Percentiles rank a stretch among this genome's conserved stretches.
Evolutionary conservation across 148 eudicot species (phyloP).

Genomic region (Rhododendron ovatum): DNA sequence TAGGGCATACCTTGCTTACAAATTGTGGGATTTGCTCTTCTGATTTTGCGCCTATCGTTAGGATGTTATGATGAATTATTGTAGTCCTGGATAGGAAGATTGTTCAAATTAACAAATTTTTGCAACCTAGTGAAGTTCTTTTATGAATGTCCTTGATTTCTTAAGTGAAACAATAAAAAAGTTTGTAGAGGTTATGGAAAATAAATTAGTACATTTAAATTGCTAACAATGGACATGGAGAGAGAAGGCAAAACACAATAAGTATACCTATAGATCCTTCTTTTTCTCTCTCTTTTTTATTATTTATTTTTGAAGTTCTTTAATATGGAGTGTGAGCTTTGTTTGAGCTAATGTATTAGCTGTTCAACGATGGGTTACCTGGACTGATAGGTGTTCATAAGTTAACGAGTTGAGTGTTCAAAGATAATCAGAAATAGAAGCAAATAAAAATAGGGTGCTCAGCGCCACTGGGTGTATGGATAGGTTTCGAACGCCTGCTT

Average conservation of each 20-base stretch:
- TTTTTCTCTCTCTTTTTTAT: background rate
- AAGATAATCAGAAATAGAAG: too few relatives aligned
- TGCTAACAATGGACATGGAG: background rate
- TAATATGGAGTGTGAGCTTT: background rate
- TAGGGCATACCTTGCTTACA: background rate
- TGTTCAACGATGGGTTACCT: background rate
- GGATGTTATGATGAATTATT: background rate
- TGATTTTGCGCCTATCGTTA: background rate
- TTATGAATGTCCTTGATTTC: background rate
- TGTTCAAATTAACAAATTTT: background rate
- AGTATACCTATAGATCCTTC: background rate
- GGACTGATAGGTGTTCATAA: background rate
- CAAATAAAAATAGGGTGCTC: background rate
- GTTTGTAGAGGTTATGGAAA: background rate
- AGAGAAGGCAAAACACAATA: background rate
- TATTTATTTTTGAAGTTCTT: too few relatives aligned
- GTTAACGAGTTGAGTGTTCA: background rate
- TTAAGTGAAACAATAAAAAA: background rate
- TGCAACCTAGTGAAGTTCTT: background rate
- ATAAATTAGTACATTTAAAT: background rate
- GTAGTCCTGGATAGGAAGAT: background rate
- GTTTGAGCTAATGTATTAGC: background rate
- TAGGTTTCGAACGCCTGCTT: background rate
- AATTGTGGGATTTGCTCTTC: background rate
- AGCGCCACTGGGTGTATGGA: background rate